Evolutionary conservation across 176 grass and related monocot species (phyloP).

Genomic region (Musa beccarii): DNA sequence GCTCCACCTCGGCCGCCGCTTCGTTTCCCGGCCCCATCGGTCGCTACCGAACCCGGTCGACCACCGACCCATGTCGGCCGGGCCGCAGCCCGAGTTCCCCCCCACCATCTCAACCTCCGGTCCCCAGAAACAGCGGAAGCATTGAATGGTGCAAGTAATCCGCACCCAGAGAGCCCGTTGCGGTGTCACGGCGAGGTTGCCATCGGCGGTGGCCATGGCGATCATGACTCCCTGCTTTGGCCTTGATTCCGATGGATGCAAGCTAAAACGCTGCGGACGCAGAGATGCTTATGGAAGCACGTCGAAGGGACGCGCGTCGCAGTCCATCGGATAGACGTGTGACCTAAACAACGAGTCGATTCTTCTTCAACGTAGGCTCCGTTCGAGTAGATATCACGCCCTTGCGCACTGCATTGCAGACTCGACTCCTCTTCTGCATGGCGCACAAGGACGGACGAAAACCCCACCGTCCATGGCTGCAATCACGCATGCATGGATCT

Average conservation of each 20-base stretch:
- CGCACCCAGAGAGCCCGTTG: not conserved
- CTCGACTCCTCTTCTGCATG: not conserved
- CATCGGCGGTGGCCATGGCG: not conserved
- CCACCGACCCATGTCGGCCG: slow-evolving; percentile 2
- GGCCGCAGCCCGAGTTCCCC: not conserved
- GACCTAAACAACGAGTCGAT: too few relatives aligned
- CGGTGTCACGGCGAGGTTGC: not conserved
- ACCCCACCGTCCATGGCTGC: not conserved
- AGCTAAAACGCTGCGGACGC: too few relatives aligned
- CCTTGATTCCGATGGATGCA: too few relatives aligned
- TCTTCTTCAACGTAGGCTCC: not conserved
- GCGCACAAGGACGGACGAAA: not conserved
- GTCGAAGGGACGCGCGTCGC: too few relatives aligned
- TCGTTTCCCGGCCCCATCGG: not conserved
- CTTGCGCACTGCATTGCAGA: not conserved
- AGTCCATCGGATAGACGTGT: too few relatives aligned
- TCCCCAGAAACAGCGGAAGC: not conserved
- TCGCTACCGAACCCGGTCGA: not conserved
- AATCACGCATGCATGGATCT: not conserved
- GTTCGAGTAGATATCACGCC: too few relatives aligned
- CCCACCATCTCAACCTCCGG: not conserved
- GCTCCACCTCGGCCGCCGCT: not conserved
- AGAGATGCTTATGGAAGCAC: too few relatives aligned
- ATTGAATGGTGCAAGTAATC: not conserved
- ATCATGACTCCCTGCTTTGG: not conserved